Evolutionary conservation across 2,329 filamentous ascomycete species (phyloP).

Genomic region (Hypoxylon sp.): DNA sequence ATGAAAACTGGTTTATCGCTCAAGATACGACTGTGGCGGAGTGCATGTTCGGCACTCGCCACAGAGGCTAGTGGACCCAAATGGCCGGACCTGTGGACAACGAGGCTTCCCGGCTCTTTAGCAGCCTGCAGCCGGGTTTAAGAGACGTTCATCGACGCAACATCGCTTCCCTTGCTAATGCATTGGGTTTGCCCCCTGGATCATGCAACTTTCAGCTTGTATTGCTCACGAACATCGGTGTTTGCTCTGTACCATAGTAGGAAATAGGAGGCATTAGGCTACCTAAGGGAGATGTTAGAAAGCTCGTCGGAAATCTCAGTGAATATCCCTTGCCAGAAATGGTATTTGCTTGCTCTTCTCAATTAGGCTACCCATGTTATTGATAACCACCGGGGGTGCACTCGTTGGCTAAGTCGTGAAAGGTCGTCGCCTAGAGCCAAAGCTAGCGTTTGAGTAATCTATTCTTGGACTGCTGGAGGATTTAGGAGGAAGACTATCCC

Average conservation of each 20-base stretch:
- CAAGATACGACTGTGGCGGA: slow-evolving; percentile 51
- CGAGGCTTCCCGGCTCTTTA: slow-evolving; percentile 26
- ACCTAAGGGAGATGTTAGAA: slow-evolving; percentile 17
- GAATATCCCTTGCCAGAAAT: slow-evolving; percentile 13
- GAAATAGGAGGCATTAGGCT: slow-evolving; percentile 21
- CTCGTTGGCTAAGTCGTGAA: slow-evolving; percentile 14
- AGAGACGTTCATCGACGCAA: slow-evolving; percentile 23
- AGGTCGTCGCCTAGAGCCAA: slow-evolving; percentile 6
- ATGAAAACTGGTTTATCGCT: slow-evolving; percentile 23
- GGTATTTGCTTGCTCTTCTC: slow-evolving; percentile 15
- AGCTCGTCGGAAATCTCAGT: slow-evolving; percentile 10
- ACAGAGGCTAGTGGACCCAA: slow-evolving; percentile 43
- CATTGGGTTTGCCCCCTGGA: slow-evolving; percentile 45
- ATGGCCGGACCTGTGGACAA: slow-evolving; percentile 33
- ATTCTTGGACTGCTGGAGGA: slow-evolving; percentile 25
- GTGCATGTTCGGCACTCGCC: slow-evolving; percentile 50
- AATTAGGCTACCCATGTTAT: slow-evolving; percentile 13
- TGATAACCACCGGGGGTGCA: slow-evolving; percentile 1
- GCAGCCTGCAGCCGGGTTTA: slow-evolving; percentile 26
- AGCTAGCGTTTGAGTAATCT: slow-evolving; percentile 20
- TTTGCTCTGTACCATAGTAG: slow-evolving; percentile 26
- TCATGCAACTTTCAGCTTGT: slow-evolving; percentile 55
- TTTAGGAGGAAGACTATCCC: slow-evolving; percentile 5
- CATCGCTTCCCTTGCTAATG: slow-evolving; percentile 40
- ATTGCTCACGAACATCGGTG: slow-evolving; percentile 39